A percentile compares a stretch with the other conserved stretches of the same genome.
Conservation (phyloP, 2,329 filamentous ascomycete genomes). For the Scopulariopsis brevicaulis region DNA sequence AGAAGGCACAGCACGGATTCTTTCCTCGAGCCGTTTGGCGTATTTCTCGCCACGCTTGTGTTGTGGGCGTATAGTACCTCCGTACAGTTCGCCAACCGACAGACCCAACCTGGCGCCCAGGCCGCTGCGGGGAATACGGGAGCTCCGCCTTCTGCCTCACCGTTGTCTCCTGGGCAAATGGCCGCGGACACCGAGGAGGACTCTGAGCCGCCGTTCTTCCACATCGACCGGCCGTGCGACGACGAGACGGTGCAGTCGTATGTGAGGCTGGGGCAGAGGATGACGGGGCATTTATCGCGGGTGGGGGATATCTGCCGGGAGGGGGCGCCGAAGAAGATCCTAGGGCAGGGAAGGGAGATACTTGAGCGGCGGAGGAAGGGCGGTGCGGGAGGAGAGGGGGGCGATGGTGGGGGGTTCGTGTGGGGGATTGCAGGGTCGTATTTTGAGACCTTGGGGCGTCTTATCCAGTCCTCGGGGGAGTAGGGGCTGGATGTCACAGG, state of each 20-base stretch:
- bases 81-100: background rate
- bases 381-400: background rate
- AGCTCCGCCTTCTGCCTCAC: background rate
- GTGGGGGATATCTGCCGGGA: conserved; percentile 31
- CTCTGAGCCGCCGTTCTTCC: conserved; percentile 25
- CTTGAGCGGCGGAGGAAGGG: background rate
- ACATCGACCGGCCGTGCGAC: conserved; percentile 40
- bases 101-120: background rate
- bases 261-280: conserved; percentile 31
- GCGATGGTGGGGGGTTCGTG: background rate
- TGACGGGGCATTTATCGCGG: conserved; percentile 35
- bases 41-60: conserved; percentile 23
- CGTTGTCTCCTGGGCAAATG: background rate
- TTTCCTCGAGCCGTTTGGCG: conserved; percentile 25
- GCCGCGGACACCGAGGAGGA: conserved; percentile 5
- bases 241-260: conserved; percentile 45
- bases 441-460: background rate
- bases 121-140: background rate
- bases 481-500: no score
- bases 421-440: background rate
- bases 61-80: conserved; percentile 25
- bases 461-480: background rate
- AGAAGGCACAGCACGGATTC: conserved; percentile 26
- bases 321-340: conserved; percentile 8
- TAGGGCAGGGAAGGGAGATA: conserved; percentile 7